Evolutionary conservation across 2,329 filamentous ascomycete genomes (phyloP).

Genomic region (Aspergillus sp.): DNA sequence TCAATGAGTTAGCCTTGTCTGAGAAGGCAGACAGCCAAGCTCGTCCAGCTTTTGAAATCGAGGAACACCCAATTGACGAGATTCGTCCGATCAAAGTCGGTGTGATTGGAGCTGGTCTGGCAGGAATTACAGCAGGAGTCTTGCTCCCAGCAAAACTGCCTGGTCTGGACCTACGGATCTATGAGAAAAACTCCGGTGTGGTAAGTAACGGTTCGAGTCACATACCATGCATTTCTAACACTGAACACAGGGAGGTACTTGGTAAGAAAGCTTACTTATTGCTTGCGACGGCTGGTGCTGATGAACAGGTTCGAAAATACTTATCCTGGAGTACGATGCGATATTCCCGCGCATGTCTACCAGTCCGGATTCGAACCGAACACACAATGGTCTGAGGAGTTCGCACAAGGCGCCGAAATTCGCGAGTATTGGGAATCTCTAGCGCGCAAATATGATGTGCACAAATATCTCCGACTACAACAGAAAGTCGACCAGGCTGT

Average conservation of each 20-base stretch:
- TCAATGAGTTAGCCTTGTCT: background rate
- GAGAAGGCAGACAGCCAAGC: background rate
- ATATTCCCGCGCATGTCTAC: conserved; percentile 71
- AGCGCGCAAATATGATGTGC: conserved; percentile 65
- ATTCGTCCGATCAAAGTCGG: conserved; percentile 56
- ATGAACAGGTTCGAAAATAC: conserved; percentile 44
- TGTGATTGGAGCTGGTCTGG: conserved; percentile 65
- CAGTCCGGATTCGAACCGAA: conserved; percentile 70
- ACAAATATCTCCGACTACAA: conserved; percentile 58
- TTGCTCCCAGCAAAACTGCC: conserved; percentile 70
- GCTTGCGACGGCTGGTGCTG: background rate
- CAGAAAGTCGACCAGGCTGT: conserved; percentile 58
- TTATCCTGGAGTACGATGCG: conserved; percentile 68
- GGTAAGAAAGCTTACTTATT: conserved; percentile 27
- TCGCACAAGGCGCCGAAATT: conserved; percentile 68
- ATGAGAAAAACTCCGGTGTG: conserved; percentile 69
- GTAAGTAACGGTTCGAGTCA: conserved; percentile 48
- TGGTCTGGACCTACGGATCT: conserved; percentile 64
- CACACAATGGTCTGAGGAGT: conserved; percentile 68
- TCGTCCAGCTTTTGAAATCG: conserved; percentile 34
- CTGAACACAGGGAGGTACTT: conserved; percentile 47
- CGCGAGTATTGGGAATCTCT: conserved; percentile 65
- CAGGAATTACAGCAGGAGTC: conserved; percentile 65
- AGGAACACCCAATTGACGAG: conserved; percentile 53
- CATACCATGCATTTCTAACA: background rate